Percentiles rank a stretch among this genome's conserved stretches.
Evolutionary conservation across 1,284 basidiomycete species (phyloP).

Genomic region (Ceratobasidium sp.): DNA sequence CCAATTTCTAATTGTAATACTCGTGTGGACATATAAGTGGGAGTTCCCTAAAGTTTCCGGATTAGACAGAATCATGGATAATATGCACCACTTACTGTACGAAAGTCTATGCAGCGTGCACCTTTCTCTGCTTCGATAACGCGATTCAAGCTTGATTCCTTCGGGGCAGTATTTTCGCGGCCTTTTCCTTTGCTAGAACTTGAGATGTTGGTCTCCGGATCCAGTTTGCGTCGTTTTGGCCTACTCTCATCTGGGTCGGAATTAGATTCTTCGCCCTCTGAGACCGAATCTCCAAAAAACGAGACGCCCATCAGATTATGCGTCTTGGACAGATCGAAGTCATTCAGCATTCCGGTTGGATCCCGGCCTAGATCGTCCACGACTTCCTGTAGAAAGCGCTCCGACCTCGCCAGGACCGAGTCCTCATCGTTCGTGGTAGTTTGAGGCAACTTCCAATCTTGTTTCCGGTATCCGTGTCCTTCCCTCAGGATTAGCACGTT

Average conservation of each 20-base stretch:
- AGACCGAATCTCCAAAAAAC: not conserved
- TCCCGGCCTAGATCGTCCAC: not conserved
- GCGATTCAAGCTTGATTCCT: too few relatives aligned
- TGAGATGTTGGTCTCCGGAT: too few relatives aligned
- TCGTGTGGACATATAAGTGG: not conserved
- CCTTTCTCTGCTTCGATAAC: too few relatives aligned
- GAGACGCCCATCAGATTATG: not conserved
- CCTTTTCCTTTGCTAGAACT: not conserved
- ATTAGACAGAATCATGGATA: too few relatives aligned
- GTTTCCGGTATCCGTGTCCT: not conserved
- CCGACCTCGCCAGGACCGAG: not conserved
- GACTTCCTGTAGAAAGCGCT: not conserved
- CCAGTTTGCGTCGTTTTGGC: not conserved
- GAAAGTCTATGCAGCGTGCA: too few relatives aligned
- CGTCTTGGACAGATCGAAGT: conserved; percentile 31
- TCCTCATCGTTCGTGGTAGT: not conserved
- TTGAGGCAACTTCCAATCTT: not conserved
- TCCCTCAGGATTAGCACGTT: conserved; percentile 27
- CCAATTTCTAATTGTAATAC: not conserved
- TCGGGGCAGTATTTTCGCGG: too few relatives aligned
- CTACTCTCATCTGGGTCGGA: not conserved
- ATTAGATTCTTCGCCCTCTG: not conserved
- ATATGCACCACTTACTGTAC: too few relatives aligned
- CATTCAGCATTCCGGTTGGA: conserved; percentile 23
- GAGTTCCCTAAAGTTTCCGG: too few relatives aligned